Evolutionary conservation across 176 grass and related monocot genomes (phyloP), one percentile per base, ranked within the genome.

Genomic region (Microstegium vimineum): DNA sequence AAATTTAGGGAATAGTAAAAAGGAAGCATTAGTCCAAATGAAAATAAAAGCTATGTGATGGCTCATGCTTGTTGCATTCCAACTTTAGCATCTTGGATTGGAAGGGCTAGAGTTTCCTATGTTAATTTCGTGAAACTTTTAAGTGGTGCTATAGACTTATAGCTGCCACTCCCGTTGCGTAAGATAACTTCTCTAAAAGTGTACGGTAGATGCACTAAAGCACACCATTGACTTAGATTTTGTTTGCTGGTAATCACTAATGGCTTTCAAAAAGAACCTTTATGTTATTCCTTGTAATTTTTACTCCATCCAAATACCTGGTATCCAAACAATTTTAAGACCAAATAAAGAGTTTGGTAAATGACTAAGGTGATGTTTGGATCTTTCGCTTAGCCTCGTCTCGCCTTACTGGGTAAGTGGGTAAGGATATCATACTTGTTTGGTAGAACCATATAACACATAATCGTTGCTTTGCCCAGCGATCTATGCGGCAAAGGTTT

Each of bases 21-120:
- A 27, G 46, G 38, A 12, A 32, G 22, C 27, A 82, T 64, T 76
- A 34, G 62, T 81, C 41, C 49, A 30, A 54, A 63, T 23, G 37
- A 22, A 61, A 84, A 45, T 31, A 57, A 62, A 76, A 51, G 25
- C 33, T 36, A 78, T 79, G 66, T 16, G 65, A 66, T 74, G 11
- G 37, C 56, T 60, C 82, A 65, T 86, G 35, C 35, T 71, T 77
- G n/a, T 86, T 66, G 65, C 1, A 3, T 49, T 43, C 22, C 68
- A 20, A 62, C 75, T 88, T 79, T 84, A 57, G 75, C 86, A 88
- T 88, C 75, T 79, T 7, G 4, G 46, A 68, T 79, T 7, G 4
- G 46, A 68, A 69, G 11, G 84, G 60, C 35, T 84, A 43, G 46
- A 60, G 8, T 72, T 72, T 46, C 5, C 1, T 47, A 14, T 30